A percentile compares a stretch with the other conserved stretches of the same genome.
Conservation (phyloP, 2,329 filamentous ascomycete species). For the Pseudofabraea citricarpa region DNA sequence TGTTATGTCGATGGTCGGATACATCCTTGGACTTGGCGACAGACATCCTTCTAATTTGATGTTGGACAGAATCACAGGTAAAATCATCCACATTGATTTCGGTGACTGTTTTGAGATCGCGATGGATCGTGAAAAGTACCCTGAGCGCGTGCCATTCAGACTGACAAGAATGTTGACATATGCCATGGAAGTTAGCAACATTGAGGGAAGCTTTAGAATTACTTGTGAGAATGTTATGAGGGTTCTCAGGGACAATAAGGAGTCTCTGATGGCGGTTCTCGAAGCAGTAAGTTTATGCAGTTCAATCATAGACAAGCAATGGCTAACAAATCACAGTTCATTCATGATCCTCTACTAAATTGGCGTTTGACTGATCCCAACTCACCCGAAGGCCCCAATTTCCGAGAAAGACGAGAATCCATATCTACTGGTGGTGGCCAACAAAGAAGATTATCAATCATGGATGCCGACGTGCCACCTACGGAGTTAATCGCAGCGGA, state of each 20-base stretch:
- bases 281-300: constrained; percentile 71
- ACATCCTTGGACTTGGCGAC: constrained; percentile 94
- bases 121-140: constrained; percentile 99
- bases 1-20: constrained; percentile 99
- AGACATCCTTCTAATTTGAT: constrained; percentile 97
- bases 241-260: constrained; percentile 92
- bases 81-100: constrained; percentile 98
- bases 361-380: constrained; percentile 75
- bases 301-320: neutral
- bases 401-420: constrained; percentile 54
- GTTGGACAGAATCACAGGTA: constrained; percentile 92
- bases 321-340: constrained; percentile 60
- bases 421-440: constrained; percentile 38
- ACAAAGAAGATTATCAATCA: constrained; percentile 61
- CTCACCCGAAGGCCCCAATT: constrained; percentile 62
- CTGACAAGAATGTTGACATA: constrained; percentile 98
- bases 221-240: constrained; percentile 99
- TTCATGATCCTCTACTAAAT: constrained; percentile 97
- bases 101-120: constrained; percentile 99
- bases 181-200: constrained; percentile 99
- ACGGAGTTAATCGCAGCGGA: constrained; percentile 49
- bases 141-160: constrained; percentile 94
- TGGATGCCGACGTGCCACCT: constrained; percentile 58
- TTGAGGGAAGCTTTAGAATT: constrained; percentile 96
- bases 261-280: constrained; percentile 95